Evolutionary conservation across 129 eudicot species (phyloP).

Genomic region (Apium graveolens): DNA sequence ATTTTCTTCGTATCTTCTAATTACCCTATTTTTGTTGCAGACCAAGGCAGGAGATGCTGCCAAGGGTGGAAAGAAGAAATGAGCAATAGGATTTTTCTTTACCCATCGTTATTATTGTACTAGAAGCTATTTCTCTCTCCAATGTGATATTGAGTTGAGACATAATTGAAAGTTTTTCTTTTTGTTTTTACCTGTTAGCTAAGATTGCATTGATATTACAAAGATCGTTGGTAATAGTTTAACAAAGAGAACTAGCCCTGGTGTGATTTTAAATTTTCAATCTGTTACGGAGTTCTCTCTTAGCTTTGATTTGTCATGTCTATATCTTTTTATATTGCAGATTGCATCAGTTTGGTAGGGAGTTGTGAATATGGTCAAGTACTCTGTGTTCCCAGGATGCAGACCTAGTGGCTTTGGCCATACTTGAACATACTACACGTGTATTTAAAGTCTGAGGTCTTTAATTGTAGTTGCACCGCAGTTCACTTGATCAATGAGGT

Average conservation of each 20-base stretch:
- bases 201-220: background rate
- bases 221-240: background rate
- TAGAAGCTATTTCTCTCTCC: background rate
- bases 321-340: too few relatives aligned
- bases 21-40: background rate
- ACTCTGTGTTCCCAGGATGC: too few relatives aligned
- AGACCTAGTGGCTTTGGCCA: too few relatives aligned
- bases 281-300: too few relatives aligned
- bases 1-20: too few relatives aligned
- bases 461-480: too few relatives aligned
- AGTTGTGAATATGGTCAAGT: too few relatives aligned
- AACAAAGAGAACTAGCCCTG: too few relatives aligned
- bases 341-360: too few relatives aligned
- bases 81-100: background rate
- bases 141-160: background rate
- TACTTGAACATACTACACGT: too few relatives aligned
- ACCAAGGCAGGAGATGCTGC: conserved; percentile 3
- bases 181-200: background rate
- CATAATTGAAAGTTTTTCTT: background rate
- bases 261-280: background rate
- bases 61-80: conserved; percentile 3
- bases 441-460: too few relatives aligned
- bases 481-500: too few relatives aligned
- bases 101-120: background rate
- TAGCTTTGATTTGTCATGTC: background rate